These are phyloP conservation scores for Leishmania guyanensis DNA, from an alignment of 208 protist species.

Conservation along the genomic window DNA sequence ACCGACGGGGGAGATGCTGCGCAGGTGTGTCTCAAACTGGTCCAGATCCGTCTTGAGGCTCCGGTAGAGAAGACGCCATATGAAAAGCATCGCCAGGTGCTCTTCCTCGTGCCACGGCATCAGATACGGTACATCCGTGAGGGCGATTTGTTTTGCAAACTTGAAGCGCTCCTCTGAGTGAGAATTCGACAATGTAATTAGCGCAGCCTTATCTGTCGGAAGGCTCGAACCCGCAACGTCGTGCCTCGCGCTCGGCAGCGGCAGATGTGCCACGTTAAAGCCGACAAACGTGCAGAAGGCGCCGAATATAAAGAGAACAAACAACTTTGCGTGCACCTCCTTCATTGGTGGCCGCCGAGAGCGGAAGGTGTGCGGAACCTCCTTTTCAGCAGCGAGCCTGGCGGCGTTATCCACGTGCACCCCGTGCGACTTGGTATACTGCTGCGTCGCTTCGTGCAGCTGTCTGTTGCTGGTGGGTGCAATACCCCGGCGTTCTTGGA, in stretches of 20 bases:
- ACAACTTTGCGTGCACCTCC: slow-evolving; percentile 16
- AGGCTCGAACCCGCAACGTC: slow-evolving; percentile 29
- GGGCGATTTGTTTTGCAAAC: slow-evolving; percentile 12
- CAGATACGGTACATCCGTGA: slow-evolving; percentile 33
- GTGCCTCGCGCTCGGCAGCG: slow-evolving; percentile 37
- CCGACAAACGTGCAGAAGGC: slow-evolving; percentile 17
- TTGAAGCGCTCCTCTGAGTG: slow-evolving; percentile 17
- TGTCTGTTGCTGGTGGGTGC: background rate
- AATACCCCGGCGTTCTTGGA: background rate
- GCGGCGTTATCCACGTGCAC: background rate
- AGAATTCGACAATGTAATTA: slow-evolving; percentile 9
- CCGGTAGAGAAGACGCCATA: slow-evolving; percentile 44
- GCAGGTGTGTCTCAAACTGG: slow-evolving; percentile 2
- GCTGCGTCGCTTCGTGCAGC: background rate
- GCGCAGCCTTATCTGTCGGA: slow-evolving; percentile 23
- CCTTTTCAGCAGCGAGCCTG: background rate
- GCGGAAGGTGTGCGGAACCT: slow-evolving; percentile 15
- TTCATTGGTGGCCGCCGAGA: slow-evolving; percentile 12
- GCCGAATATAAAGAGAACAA: slow-evolving; percentile 10
- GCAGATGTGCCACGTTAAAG: slow-evolving; percentile 13
- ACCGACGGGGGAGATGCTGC: background rate
- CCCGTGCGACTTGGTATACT: background rate
- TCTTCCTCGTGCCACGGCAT: slow-evolving; percentile 31
- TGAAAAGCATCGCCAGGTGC: slow-evolving; percentile 22
- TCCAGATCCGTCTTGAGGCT: slow-evolving; percentile 30